These are phyloP conservation scores for Podaxis sp. DNA, from an alignment of 768 basidiomycete genomes.

Conservation along the genomic window DNA sequence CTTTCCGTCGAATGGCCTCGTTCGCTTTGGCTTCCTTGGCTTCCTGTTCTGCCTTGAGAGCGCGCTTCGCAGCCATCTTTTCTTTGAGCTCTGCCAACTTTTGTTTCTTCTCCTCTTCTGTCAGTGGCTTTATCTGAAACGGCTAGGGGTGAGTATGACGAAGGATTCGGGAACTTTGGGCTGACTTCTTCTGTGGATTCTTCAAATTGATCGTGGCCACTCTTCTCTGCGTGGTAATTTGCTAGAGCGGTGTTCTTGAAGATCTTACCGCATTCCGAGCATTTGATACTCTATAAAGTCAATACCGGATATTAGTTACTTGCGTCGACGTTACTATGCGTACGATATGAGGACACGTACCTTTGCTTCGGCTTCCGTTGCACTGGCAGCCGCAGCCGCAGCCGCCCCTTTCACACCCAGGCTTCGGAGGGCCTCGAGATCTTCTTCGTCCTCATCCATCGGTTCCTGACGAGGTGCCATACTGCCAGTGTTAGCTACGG, in stretches of 20 bases:
- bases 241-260: constrained; percentile 86
- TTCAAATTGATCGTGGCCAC: constrained; percentile 93
- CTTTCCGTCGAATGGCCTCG: constrained; percentile 79
- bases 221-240: constrained; percentile 92
- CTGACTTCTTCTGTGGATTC: constrained; percentile 89
- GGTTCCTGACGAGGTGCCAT: constrained; percentile 19
- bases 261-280: constrained; percentile 77
- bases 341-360: constrained; percentile 26
- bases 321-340: neutral
- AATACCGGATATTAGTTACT: neutral
- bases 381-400: constrained; percentile 24
- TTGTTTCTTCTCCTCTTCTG: constrained; percentile 87
- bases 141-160: neutral
- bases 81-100: constrained; percentile 74
- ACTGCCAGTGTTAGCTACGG: constrained; percentile 31
- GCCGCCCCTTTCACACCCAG: constrained; percentile 32
- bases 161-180: neutral
- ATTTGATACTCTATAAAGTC: constrained; percentile 67
- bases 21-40: constrained; percentile 68
- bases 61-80: constrained; percentile 80
- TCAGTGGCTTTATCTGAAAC: constrained; percentile 81
- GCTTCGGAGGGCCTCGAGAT: constrained; percentile 55
- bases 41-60: constrained; percentile 67
- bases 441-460: constrained; percentile 69
- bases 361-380: constrained; percentile 55